These are phyloP conservation scores for Pyrenochaeta sp. DNA, from an alignment of 2,329 filamentous ascomycete genomes.

Conservation along the genomic window DNA sequence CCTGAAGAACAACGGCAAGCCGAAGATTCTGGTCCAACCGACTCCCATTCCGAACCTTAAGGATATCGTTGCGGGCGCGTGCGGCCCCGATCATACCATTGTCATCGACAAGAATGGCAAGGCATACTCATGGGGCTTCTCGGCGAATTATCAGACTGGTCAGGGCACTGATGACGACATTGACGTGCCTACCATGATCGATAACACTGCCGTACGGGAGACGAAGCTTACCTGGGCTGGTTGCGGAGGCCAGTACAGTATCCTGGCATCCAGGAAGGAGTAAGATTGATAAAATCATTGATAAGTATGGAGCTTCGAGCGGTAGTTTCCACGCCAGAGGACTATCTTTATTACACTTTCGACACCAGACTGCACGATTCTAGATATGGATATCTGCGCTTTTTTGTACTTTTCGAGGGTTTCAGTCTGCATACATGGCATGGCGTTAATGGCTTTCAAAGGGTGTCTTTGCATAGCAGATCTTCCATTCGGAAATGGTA, in stretches of 20 bases:
- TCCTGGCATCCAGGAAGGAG: slow-evolving; percentile 59
- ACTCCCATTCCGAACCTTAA: slow-evolving; percentile 68
- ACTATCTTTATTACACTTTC: background rate
- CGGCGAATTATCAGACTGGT: slow-evolving; percentile 80
- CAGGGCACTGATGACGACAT: slow-evolving; percentile 82
- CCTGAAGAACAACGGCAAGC: slow-evolving; percentile 64
- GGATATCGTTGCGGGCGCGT: slow-evolving; percentile 63
- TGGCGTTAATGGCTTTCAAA: slow-evolving; percentile 25
- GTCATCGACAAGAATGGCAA: slow-evolving; percentile 73
- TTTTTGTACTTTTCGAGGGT: slow-evolving; percentile 2
- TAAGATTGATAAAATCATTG: slow-evolving; percentile 8
- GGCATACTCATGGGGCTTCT: slow-evolving; percentile 83
- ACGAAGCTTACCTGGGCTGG: slow-evolving; percentile 80
- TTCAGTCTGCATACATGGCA: slow-evolving; percentile 26
- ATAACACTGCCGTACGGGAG: slow-evolving; percentile 82
- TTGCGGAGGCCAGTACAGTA: slow-evolving; percentile 84
- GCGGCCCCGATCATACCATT: slow-evolving; percentile 77
- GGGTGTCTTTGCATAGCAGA: slow-evolving; percentile 16
- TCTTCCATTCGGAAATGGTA: slow-evolving; percentile 4
- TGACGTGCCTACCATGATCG: slow-evolving; percentile 77
- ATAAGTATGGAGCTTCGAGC: background rate
- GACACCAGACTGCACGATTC: slow-evolving; percentile 14
- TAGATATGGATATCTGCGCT: slow-evolving; percentile 14
- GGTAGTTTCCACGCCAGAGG: background rate
- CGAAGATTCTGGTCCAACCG: slow-evolving; percentile 77